phyloP scores from a whole-genome alignment of 176 grass and related monocot genomes.

The Saccharum officinarum region DNA sequence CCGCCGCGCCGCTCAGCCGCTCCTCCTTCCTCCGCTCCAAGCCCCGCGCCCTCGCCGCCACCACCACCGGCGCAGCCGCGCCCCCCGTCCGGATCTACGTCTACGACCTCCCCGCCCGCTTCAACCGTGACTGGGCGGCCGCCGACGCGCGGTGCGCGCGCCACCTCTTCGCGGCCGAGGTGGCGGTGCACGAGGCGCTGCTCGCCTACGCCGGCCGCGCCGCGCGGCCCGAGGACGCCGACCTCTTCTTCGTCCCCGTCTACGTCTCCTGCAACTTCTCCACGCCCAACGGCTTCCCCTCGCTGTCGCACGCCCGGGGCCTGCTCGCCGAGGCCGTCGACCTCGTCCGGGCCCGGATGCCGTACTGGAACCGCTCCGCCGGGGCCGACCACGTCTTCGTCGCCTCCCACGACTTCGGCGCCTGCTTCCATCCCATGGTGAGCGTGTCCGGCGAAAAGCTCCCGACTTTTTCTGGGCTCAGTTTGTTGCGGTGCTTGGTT shows the following conservation, averaged over 20 bases:
- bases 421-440: slow-evolving; percentile 98
- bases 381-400: slow-evolving; percentile 89
- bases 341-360: slow-evolving; percentile 47
- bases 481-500: not conserved
- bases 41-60: slow-evolving; percentile 35
- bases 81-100: slow-evolving; percentile 67
- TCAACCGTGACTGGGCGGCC: slow-evolving; percentile 65
- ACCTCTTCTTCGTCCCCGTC: slow-evolving; percentile 87
- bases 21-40: slow-evolving; percentile 35
- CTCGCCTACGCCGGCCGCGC: slow-evolving; percentile 42
- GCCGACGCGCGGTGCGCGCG: slow-evolving; percentile 54
- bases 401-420: slow-evolving; percentile 85
- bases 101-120: slow-evolving; percentile 72
- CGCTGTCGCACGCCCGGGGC: slow-evolving; percentile 64
- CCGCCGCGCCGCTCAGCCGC: slow-evolving; percentile 33
- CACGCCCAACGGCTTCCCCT: slow-evolving; percentile 76
- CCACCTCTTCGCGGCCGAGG: slow-evolving; percentile 91
- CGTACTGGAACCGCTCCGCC: slow-evolving; percentile 80
- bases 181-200: slow-evolving; percentile 82
- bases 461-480: not conserved
- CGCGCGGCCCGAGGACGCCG: slow-evolving; percentile 50
- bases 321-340: slow-evolving; percentile 60
- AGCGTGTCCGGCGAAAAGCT: not conserved
- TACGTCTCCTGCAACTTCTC: slow-evolving; percentile 99
- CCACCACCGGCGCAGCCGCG: not conserved